Percentiles rank a stretch among this genome's conserved stretches.
Evolutionary conservation across 768 basidiomycete genomes (phyloP).

Genomic region (Leccinum aurantiacum): DNA sequence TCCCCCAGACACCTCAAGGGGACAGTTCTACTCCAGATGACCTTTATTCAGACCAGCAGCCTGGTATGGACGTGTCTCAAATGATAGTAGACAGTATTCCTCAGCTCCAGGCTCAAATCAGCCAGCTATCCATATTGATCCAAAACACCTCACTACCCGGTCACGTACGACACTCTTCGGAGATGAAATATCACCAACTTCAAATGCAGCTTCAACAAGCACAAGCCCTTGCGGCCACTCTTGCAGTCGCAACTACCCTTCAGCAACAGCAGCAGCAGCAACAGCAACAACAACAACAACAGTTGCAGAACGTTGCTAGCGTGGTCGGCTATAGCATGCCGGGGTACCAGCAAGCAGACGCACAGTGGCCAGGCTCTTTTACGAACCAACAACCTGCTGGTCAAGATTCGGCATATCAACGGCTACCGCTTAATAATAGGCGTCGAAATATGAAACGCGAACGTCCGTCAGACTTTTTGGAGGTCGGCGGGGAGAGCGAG

Average conservation of each 20-base stretch:
- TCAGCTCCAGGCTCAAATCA: slow-evolving; percentile 81
- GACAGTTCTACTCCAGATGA: slow-evolving; percentile 51
- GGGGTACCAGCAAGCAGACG: slow-evolving; percentile 41
- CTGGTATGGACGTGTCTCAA: slow-evolving; percentile 69
- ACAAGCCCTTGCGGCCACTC: slow-evolving; percentile 65
- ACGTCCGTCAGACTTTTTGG: slow-evolving; percentile 80
- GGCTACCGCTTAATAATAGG: slow-evolving; percentile 78
- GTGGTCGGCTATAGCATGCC: slow-evolving; percentile 43
- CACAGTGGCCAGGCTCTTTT: slow-evolving; percentile 49
- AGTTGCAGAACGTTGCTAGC: slow-evolving; percentile 31
- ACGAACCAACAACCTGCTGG: slow-evolving; percentile 62
- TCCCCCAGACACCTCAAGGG: slow-evolving; percentile 23
- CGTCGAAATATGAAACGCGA: slow-evolving; percentile 78
- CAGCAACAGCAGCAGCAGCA: slow-evolving; percentile 53
- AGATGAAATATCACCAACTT: slow-evolving; percentile 80
- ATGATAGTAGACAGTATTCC: slow-evolving; percentile 75
- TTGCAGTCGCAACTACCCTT: slow-evolving; percentile 55
- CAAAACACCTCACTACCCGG: slow-evolving; percentile 73
- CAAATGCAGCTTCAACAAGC: slow-evolving; percentile 80
- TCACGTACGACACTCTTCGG: slow-evolving; percentile 74
- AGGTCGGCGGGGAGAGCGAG: slow-evolving; percentile 63
- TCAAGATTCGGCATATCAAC: slow-evolving; percentile 85
- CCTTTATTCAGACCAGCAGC: slow-evolving; percentile 71
- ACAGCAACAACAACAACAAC: slow-evolving; percentile 40
- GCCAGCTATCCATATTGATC: slow-evolving; percentile 76